phyloP scores from a whole-genome alignment of 2,329 filamentous ascomycete genomes.

The Celoporthe dispersa region DNA sequence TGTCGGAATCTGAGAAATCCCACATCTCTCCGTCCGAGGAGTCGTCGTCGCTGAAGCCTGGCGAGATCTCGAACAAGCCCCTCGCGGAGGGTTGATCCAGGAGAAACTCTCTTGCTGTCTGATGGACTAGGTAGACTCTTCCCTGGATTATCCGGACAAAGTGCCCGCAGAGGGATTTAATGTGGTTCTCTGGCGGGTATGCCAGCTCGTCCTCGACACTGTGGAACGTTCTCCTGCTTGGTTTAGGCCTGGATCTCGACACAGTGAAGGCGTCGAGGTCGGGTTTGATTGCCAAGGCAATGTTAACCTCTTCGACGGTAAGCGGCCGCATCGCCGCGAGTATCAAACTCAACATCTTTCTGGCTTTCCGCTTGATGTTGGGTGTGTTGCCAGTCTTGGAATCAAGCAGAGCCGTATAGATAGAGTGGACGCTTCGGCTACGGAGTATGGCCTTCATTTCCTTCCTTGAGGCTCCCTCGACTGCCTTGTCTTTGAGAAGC shows the following conservation, averaged over 20 bases:
- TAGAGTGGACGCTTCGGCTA: neutral
- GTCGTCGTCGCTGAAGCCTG: neutral
- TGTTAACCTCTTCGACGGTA: neutral
- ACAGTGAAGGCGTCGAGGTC: neutral
- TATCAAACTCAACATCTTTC: neutral
- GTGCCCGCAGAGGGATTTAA: slow-evolving; percentile 31
- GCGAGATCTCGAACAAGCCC: neutral
- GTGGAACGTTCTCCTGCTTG: neutral
- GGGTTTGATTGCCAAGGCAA: neutral
- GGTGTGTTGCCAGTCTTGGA: neutral
- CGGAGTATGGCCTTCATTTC: neutral
- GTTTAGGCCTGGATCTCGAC: neutral
- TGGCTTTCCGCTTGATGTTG: neutral
- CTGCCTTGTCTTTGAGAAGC: neutral
- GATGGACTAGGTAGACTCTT: slow-evolving; percentile 34
- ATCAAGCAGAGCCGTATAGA: neutral
- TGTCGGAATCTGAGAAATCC: neutral
- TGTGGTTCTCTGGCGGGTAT: slow-evolving; percentile 27
- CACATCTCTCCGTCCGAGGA: neutral
- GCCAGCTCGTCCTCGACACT: slow-evolving; percentile 26
- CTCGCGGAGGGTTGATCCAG: slow-evolving; percentile 11
- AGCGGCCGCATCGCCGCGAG: neutral
- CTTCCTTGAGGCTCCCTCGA: neutral
- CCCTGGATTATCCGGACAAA: slow-evolving; percentile 30
- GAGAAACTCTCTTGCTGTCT: slow-evolving; percentile 34